A percentile compares a stretch with the other conserved stretches of the same genome.
These are phyloP conservation scores for Pistacia vera DNA, from an alignment of 345 rosid genomes.

Conservation along the genomic window DNA sequence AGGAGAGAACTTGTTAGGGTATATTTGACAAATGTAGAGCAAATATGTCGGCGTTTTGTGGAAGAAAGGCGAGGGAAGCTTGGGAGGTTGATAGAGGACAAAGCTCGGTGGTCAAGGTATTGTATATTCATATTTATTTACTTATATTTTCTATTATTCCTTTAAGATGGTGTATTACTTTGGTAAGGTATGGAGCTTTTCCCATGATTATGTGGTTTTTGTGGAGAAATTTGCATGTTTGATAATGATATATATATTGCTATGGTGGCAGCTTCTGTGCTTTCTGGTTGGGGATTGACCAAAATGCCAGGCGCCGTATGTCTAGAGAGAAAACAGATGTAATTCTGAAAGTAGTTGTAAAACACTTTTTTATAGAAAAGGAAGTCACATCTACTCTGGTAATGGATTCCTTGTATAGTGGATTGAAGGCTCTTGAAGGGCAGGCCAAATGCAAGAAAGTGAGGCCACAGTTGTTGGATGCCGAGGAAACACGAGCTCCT, in stretches of 20 bases:
- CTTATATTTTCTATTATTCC: neutral
- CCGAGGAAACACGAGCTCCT: slow-evolving; percentile 76
- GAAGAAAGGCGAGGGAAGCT: slow-evolving; percentile 80
- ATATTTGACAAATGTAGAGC: slow-evolving; percentile 86
- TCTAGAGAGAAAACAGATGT: slow-evolving; percentile 79
- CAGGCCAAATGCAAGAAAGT: slow-evolving; percentile 68
- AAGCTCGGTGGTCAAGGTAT: slow-evolving; percentile 89
- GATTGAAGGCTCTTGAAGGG: slow-evolving; percentile 92
- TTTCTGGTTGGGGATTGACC: slow-evolving; percentile 87
- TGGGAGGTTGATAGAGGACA: slow-evolving; percentile 73
- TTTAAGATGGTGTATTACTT: neutral
- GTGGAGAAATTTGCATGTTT: neutral
- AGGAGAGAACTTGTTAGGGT: slow-evolving; percentile 95
- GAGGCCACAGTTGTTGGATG: slow-evolving; percentile 49
- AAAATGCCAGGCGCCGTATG: slow-evolving; percentile 67
- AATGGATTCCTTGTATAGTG: slow-evolving; percentile 98
- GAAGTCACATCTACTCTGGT: slow-evolving; percentile 96
- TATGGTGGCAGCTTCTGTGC: slow-evolving; percentile 67
- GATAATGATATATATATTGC: slow-evolving; percentile 11
- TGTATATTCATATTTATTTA: neutral
- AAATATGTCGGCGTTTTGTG: slow-evolving; percentile 79
- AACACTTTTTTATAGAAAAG: slow-evolving; percentile 87
- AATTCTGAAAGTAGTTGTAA: slow-evolving; percentile 82
- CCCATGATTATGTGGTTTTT: slow-evolving; percentile 10
- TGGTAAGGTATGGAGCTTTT: slow-evolving; percentile 2